A percentile compares a stretch with the other conserved stretches of the same genome.
phyloP scores from a whole-genome alignment of 257 asterid genomes.

The Plantago elongata region DNA sequence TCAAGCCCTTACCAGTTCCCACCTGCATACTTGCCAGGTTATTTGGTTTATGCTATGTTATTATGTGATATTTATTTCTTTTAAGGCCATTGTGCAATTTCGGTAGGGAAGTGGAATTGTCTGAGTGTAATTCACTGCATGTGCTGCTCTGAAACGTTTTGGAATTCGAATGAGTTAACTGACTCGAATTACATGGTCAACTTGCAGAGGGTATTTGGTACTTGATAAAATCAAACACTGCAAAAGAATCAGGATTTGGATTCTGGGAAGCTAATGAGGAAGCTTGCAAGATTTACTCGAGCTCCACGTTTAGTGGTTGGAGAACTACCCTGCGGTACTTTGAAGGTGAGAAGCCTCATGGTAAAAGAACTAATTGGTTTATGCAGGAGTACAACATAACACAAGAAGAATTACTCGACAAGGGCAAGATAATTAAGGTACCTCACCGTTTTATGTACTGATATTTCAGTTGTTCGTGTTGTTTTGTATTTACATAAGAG shows the following conservation, averaged over 20 bases:
- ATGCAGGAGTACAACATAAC: constrained; percentile 57
- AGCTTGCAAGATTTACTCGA: constrained; percentile 36
- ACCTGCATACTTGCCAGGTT: constrained; percentile 62
- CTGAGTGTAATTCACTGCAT: background rate
- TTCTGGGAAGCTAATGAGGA: constrained; percentile 53
- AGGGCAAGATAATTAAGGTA: constrained; percentile 42
- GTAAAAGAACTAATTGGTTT: constrained; percentile 40
- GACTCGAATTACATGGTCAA: constrained; percentile 4
- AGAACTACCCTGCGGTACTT: constrained; percentile 50
- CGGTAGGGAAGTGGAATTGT: background rate
- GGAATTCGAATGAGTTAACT: background rate
- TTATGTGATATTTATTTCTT: background rate
- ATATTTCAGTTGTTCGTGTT: constrained; percentile 1
- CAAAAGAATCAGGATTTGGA: constrained; percentile 34
- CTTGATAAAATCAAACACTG: constrained; percentile 30
- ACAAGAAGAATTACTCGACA: constrained; percentile 20
- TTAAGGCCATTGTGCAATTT: background rate
- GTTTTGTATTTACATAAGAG: constrained; percentile 18
- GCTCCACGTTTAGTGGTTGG: constrained; percentile 46
- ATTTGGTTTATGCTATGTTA: background rate
- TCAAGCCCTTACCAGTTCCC: constrained; percentile 41
- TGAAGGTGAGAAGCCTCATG: constrained; percentile 33
- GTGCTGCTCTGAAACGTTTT: background rate
- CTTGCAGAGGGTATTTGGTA: constrained; percentile 58
- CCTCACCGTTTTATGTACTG: background rate